Percentiles rank a stretch among this genome's conserved stretches.
Conservation (phyloP, 1,284 basidiomycete genomes). For the Termitomyces sp. region DNA sequence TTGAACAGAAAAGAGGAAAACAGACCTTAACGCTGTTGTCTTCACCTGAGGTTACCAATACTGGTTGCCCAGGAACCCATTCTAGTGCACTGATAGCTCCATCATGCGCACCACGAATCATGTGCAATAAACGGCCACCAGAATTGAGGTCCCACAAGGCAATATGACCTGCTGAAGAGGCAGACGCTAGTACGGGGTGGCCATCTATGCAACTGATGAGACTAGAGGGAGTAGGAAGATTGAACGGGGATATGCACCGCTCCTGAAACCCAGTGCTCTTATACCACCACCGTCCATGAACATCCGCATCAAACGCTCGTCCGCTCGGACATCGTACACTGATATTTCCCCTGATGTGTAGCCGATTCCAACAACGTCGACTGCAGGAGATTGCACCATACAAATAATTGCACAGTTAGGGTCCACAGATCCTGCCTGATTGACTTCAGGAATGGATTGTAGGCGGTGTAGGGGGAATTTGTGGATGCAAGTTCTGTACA, state of each 20-base stretch:
- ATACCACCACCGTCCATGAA: constrained; percentile 83
- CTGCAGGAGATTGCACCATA: constrained; percentile 88
- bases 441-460: constrained; percentile 34
- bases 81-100: constrained; percentile 74
- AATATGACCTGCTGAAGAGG: constrained; percentile 82
- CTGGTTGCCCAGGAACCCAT: constrained; percentile 88
- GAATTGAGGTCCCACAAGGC: constrained; percentile 89
- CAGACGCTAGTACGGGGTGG: constrained; percentile 81
- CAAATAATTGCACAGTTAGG: constrained; percentile 65
- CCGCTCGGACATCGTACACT: constrained; percentile 85
- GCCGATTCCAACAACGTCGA: constrained; percentile 92
- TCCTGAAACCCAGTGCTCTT: constrained; percentile 79
- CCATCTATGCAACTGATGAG: constrained; percentile 52
- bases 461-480: constrained; percentile 51
- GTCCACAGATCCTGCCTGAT: constrained; percentile 35
- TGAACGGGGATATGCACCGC: constrained; percentile 48
- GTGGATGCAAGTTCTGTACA: constrained; percentile 59
- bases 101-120: constrained; percentile 84
- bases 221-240: constrained; percentile 5
- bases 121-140: constrained; percentile 76
- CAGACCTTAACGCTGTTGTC: constrained; percentile 91
- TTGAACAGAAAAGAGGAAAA: not conserved
- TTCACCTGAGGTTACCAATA: constrained; percentile 82
- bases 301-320: constrained; percentile 85
- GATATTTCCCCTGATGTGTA: constrained; percentile 85